A percentile compares a stretch with the other conserved stretches of the same genome.
phyloP scores from a whole-genome alignment of 306 rosid genomes.

The Fagus crenata region DNA sequence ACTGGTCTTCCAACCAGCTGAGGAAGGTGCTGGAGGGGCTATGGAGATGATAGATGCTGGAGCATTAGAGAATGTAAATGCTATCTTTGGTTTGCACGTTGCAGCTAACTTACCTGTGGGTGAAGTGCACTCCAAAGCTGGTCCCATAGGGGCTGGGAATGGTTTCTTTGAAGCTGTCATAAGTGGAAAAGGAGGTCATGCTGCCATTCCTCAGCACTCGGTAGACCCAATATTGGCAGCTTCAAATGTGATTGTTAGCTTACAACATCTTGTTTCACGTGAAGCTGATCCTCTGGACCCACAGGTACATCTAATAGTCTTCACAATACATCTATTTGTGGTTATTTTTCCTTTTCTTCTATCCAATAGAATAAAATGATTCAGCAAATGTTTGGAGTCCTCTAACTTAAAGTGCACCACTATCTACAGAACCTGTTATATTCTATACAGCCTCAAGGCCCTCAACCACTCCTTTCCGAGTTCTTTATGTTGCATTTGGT shows the following conservation, averaged over 20 bases:
- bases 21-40: conserved; percentile 90
- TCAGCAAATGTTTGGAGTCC: background rate
- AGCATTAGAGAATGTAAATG: conserved; percentile 65
- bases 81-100: conserved; percentile 79
- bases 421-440: background rate
- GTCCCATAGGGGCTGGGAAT: conserved; percentile 67
- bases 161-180: conserved; percentile 81
- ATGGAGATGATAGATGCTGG: conserved; percentile 57
- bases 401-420: background rate
- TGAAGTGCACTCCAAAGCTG: conserved; percentile 58
- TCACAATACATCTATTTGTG: background rate
- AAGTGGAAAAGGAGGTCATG: conserved; percentile 89
- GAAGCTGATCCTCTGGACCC: conserved; percentile 91
- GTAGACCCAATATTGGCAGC: conserved; percentile 88
- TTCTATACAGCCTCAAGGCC: background rate
- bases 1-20: conserved; percentile 96
- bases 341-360: background rate
- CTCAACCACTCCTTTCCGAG: background rate
- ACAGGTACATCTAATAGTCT: conserved; percentile 45
- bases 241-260: conserved; percentile 76
- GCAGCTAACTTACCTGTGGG: conserved; percentile 46
- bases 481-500: conserved; percentile 1
- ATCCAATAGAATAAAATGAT: background rate
- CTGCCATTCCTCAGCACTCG: conserved; percentile 81
- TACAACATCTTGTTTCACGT: conserved; percentile 81